Conservation (phyloP, 768 basidiomycete genomes). For the Agaricus subrufescens region DNA sequence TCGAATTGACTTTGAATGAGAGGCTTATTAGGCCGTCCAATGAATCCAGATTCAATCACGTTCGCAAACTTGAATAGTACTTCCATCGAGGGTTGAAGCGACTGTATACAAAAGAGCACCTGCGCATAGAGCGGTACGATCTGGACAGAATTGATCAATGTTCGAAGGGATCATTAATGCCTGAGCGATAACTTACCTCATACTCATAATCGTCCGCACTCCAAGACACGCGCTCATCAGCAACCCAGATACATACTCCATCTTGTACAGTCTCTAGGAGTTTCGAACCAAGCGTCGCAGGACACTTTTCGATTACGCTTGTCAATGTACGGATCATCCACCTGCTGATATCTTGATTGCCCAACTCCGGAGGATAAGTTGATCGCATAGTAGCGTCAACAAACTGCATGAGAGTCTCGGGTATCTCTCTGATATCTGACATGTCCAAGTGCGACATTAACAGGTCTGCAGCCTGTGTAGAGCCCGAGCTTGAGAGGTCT, state of each 20-base stretch:
- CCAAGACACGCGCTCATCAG: conserved; percentile 51
- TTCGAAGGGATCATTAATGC: neutral
- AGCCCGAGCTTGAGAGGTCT: conserved; percentile 24
- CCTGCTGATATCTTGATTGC: conserved; percentile 46
- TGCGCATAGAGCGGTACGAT: conserved; percentile 63
- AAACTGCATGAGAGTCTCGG: conserved; percentile 51
- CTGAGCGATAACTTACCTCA: conserved; percentile 39
- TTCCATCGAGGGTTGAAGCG: conserved; percentile 32
- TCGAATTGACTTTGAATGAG: conserved; percentile 46
- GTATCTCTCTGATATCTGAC: conserved; percentile 46
- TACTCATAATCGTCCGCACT: conserved; percentile 49
- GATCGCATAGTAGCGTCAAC: conserved; percentile 54
- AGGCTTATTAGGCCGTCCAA: conserved; percentile 45
- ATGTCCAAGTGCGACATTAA: conserved; percentile 53
- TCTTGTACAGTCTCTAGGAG: conserved; percentile 49
- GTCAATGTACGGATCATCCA: conserved; percentile 62
- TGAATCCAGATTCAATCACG: conserved; percentile 56
- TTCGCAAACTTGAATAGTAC: conserved; percentile 44
- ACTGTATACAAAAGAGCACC: conserved; percentile 45
- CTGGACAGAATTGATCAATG: conserved; percentile 24
- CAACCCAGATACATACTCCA: conserved; percentile 56
- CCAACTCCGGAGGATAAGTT: conserved; percentile 62
- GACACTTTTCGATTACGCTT: conserved; percentile 51
- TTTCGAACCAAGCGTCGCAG: conserved; percentile 36
- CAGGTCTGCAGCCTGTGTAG: conserved; percentile 56